These are phyloP conservation scores for Neurospora sp. DNA, from an alignment of 495 filamentous ascomycete species.

Conservation along the genomic window DNA sequence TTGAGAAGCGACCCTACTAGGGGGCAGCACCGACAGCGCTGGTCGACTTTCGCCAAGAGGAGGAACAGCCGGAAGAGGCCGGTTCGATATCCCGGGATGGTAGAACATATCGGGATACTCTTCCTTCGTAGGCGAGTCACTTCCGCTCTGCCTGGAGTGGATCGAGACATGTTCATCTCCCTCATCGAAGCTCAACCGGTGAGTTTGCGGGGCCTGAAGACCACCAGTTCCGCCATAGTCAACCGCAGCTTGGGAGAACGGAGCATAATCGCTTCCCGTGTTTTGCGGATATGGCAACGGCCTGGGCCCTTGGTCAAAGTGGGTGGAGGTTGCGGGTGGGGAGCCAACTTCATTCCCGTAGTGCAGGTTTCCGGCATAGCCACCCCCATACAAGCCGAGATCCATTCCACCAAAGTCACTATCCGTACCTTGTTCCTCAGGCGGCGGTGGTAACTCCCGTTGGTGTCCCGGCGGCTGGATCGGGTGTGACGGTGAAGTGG, in stretches of 20 bases:
- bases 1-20: constrained; percentile 22
- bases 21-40: constrained; percentile 26
- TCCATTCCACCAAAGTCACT: constrained; percentile 66
- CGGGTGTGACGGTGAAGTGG: neutral
- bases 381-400: constrained; percentile 61
- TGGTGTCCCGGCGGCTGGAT: constrained; percentile 1
- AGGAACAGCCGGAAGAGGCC: constrained; percentile 76
- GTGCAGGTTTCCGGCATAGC: constrained; percentile 59
- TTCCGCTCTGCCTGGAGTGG: constrained; percentile 42
- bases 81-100: constrained; percentile 64
- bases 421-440: constrained; percentile 50
- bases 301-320: constrained; percentile 19
- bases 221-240: constrained; percentile 84
- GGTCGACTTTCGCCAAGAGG: constrained; percentile 29
- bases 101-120: constrained; percentile 87
- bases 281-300: constrained; percentile 28
- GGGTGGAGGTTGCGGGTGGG: constrained; percentile 21
- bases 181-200: constrained; percentile 84
- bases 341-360: constrained; percentile 55
- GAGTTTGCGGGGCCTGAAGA: constrained; percentile 57
- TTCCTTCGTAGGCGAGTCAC: constrained; percentile 48
- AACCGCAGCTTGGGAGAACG: constrained; percentile 33
- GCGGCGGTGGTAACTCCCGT: constrained; percentile 17
- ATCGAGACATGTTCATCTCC: constrained; percentile 64
- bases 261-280: constrained; percentile 26